Conservation (phyloP, 2,329 filamentous ascomycete genomes). For the Waltergamsia citrina region DNA sequence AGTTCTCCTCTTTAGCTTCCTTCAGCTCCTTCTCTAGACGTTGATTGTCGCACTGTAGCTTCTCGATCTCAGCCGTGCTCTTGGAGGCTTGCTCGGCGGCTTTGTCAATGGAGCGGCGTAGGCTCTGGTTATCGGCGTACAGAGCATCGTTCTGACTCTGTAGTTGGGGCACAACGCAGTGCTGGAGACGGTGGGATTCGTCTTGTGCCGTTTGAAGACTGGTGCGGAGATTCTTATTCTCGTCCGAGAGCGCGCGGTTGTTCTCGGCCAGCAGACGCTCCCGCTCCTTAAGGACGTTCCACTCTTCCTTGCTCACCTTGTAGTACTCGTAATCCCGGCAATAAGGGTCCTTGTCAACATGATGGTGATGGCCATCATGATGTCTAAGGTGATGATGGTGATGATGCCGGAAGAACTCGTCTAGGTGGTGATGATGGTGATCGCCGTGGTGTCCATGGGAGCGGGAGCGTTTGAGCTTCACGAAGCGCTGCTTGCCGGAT, state of each 20-base stretch:
- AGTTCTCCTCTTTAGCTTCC: constrained; percentile 15
- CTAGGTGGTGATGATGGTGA: constrained; percentile 18
- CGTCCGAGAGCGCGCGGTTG: constrained; percentile 23
- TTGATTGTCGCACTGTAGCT: constrained; percentile 20
- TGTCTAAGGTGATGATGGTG: constrained; percentile 15
- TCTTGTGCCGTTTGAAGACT: constrained; percentile 22
- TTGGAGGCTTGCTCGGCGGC: constrained; percentile 17
- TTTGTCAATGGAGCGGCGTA: constrained; percentile 26
- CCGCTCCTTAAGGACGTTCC: constrained; percentile 23
- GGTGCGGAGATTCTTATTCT: constrained; percentile 22
- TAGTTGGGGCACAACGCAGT: constrained; percentile 23
- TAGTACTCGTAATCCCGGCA: constrained; percentile 12
- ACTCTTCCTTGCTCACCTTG: constrained; percentile 24
- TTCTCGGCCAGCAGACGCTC: constrained; percentile 23
- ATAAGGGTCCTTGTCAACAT: constrained; percentile 14
- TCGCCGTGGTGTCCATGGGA: constrained; percentile 21
- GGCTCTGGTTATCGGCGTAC: constrained; percentile 25
- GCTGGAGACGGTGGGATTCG: constrained; percentile 22
- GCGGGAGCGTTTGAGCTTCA: constrained; percentile 27
- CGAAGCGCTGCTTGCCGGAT: constrained; percentile 23
- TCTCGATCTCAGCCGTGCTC: constrained; percentile 20
- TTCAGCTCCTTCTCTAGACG: constrained; percentile 27
- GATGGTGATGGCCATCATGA: constrained; percentile 7
- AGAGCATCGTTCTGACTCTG: constrained; percentile 25
- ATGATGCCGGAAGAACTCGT: constrained; percentile 10